Conservation (phyloP, 176 grass and related monocot genomes). For the Oryza meridionalis region DNA sequence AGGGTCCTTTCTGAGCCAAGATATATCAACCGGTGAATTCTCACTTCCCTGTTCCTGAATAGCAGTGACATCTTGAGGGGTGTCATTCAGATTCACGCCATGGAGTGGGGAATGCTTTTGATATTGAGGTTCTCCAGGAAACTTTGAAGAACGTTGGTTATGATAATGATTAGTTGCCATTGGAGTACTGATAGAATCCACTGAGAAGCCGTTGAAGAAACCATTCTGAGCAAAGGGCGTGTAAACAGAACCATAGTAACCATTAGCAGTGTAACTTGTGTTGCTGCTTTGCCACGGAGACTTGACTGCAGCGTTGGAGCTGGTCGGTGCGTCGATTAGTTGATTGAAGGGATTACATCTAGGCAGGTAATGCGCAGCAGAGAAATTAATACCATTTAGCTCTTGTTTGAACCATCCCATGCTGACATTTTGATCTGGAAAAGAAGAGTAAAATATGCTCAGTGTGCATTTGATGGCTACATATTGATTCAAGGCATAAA, state of each 20-base stretch:
- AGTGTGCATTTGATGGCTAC: slow-evolving; percentile 32
- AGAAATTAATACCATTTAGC: slow-evolving; percentile 20
- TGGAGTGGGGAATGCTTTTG: slow-evolving; percentile 29
- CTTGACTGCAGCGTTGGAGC: slow-evolving; percentile 33
- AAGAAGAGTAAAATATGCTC: slow-evolving; percentile 25
- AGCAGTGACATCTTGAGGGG: slow-evolving; percentile 27
- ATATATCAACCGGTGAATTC: slow-evolving; percentile 20
- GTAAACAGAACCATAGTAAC: slow-evolving; percentile 7
- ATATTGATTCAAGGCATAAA: slow-evolving; percentile 26
- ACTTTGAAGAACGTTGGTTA: slow-evolving; percentile 19
- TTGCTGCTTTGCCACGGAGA: slow-evolving; percentile 34
- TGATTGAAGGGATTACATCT: slow-evolving; percentile 29
- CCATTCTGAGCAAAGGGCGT: slow-evolving; percentile 21
- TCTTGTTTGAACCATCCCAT: slow-evolving; percentile 39
- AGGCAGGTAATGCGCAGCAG: slow-evolving; percentile 9
- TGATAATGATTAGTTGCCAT: slow-evolving; percentile 18
- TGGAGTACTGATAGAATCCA: slow-evolving; percentile 42
- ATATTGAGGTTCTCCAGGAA: slow-evolving; percentile 23
- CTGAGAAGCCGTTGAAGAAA: slow-evolving; percentile 20
- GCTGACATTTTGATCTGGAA: slow-evolving; percentile 31
- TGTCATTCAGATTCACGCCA: slow-evolving; percentile 18
- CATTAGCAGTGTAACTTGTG: slow-evolving; percentile 29
- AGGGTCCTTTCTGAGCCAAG: slow-evolving; percentile 39
- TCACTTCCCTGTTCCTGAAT: slow-evolving; percentile 31
- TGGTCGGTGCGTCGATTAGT: slow-evolving; percentile 14